Conservation (phyloP, 2,329 filamentous ascomycete species). For the Alternaria ventricosa region DNA sequence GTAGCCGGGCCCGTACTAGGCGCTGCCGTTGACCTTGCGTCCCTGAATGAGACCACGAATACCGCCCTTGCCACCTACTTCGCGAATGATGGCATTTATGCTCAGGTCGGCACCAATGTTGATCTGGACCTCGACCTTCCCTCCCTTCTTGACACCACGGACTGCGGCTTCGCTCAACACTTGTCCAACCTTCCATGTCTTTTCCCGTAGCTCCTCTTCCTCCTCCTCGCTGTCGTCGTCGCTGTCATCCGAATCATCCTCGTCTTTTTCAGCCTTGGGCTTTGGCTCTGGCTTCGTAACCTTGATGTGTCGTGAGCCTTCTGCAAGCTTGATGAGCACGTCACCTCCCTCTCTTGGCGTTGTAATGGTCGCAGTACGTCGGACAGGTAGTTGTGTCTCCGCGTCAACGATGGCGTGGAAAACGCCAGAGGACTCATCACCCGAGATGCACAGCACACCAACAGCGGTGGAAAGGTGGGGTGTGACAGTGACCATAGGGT, state of each 20-base stretch:
- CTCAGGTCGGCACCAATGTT: conserved; percentile 82
- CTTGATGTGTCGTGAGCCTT: conserved; percentile 91
- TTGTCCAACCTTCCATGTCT: conserved; percentile 87
- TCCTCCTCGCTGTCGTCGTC: conserved; percentile 72
- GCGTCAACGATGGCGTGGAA: conserved; percentile 84
- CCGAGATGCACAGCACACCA: conserved; percentile 75
- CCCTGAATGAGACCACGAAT: conserved; percentile 41
- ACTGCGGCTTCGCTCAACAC: conserved; percentile 85
- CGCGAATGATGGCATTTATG: conserved; percentile 80
- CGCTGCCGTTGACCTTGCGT: conserved; percentile 40
- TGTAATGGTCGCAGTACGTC: conserved; percentile 79
- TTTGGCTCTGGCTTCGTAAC: conserved; percentile 86
- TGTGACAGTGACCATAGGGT: conserved; percentile 92
- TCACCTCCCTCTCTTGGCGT: conserved; percentile 83
- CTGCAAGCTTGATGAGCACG: conserved; percentile 84
- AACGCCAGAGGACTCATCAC: conserved; percentile 65
- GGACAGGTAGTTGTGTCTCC: conserved; percentile 88
- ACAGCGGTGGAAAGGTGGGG: conserved; percentile 89
- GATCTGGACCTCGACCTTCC: conserved; percentile 92
- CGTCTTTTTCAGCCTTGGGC: conserved; percentile 69
- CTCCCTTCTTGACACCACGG: conserved; percentile 82
- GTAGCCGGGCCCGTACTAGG: conserved; percentile 16
- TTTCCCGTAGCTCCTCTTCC: conserved; percentile 85
- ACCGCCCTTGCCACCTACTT: conserved; percentile 86
- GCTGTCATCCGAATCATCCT: conserved; percentile 65